Evolutionary conservation across 441 rosid genomes (phyloP).

Genomic region (Gossypium schwendimanii): DNA sequence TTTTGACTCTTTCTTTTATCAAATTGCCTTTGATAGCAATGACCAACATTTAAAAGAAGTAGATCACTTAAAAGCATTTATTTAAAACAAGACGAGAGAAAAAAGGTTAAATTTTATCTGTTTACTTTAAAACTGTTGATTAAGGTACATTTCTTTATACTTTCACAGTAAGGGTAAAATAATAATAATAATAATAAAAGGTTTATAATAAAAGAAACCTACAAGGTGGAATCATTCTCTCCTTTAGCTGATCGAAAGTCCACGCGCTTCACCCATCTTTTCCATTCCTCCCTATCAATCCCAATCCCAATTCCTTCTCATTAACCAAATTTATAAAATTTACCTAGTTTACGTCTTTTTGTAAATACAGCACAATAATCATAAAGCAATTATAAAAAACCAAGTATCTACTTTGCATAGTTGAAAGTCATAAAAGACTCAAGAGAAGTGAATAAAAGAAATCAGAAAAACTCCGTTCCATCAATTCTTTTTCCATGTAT

Average conservation of each 20-base stretch:
- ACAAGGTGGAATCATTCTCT: conserved; percentile 55
- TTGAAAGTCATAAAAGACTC: conserved; percentile 15
- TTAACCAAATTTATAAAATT: conserved; percentile 20
- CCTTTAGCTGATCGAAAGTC: conserved; percentile 68
- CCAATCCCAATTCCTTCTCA: conserved; percentile 59
- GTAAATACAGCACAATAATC: neutral
- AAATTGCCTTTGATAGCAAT: neutral
- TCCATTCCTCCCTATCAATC: conserved; percentile 85
- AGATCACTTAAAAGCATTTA: neutral
- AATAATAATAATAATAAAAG: neutral
- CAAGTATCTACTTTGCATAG: neutral
- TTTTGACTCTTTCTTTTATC: neutral
- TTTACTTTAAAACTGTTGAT: neutral
- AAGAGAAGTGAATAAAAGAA: conserved; percentile 19
- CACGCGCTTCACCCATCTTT: conserved; percentile 91
- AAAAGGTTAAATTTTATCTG: neutral
- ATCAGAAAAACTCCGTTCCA: conserved; percentile 8
- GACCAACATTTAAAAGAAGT: neutral
- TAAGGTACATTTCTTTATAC: neutral
- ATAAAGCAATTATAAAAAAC: neutral
- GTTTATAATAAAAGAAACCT: conserved; percentile 35
- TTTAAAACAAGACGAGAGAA: neutral
- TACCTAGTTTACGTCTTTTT: conserved; percentile 3
- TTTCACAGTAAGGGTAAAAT: conserved; percentile 16
- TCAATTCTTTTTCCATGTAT: conserved; percentile 1